A percentile compares a stretch with the other conserved stretches of the same genome.
Conservation (phyloP, 768 basidiomycete species). For the Baorangia bicolor region DNA sequence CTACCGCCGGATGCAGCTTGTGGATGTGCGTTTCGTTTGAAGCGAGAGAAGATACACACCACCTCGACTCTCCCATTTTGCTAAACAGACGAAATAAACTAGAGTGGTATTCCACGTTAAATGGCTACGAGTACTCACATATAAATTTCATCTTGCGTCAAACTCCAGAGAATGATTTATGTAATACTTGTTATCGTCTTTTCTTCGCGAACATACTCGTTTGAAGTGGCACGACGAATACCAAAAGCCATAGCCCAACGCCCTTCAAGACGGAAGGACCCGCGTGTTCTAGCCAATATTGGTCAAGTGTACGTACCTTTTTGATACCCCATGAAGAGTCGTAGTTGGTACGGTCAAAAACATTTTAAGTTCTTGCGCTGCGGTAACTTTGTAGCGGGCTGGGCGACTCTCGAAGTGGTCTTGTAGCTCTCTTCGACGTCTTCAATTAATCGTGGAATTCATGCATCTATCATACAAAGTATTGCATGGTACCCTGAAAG, state of each 20-base stretch:
- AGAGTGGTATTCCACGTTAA: neutral
- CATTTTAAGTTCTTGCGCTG: neutral
- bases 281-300: neutral
- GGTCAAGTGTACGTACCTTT: neutral
- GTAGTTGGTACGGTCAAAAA: neutral
- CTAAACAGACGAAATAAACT: neutral
- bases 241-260: neutral
- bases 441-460: constrained; percentile 2
- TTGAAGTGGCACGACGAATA: neutral
- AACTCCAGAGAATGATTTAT: neutral
- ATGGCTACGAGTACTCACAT: neutral
- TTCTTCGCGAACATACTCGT: neutral
- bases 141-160: neutral
- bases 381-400: neutral
- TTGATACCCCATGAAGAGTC: neutral
- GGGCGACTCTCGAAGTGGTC: neutral
- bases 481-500: constrained; percentile 37
- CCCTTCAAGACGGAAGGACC: neutral
- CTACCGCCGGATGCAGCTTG: neutral
- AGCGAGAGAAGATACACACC: neutral
- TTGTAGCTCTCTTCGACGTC: neutral
- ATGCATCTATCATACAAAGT: constrained; percentile 35
- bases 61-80: no score
- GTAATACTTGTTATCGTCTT: neutral
- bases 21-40: neutral